Percentiles rank a stretch among this genome's conserved stretches.
phyloP scores from a whole-genome alignment of 352 stramenopile species.

The Pythium aristosporum region DNA sequence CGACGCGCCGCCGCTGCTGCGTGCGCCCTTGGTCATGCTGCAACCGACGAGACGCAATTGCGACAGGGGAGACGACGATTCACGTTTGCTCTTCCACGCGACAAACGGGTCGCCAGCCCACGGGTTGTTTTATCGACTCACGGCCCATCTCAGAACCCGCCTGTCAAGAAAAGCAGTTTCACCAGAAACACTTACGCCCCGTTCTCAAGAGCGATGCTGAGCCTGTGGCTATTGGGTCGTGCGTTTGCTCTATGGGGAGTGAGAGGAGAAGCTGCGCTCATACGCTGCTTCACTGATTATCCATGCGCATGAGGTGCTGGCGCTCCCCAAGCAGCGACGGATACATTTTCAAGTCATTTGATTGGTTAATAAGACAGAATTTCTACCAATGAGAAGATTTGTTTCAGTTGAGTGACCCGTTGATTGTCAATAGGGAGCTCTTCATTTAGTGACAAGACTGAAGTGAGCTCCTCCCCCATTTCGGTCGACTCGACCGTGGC shows the following conservation, averaged over 20 bases:
- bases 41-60: conserved; percentile 9
- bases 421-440: background rate
- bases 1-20: conserved; percentile 2
- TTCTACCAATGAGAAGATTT: background rate
- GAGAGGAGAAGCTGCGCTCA: too few species aligned
- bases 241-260: too few species aligned
- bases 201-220: too few species aligned
- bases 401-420: background rate
- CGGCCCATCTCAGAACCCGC: conserved; percentile 4
- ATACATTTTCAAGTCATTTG: background rate
- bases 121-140: background rate
- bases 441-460: background rate
- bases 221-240: too few species aligned
- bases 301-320: background rate
- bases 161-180: background rate
- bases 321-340: background rate
- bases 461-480: background rate
- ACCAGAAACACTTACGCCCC: background rate
- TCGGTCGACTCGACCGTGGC: background rate
- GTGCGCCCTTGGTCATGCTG: conserved; percentile 18
- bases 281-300: background rate
- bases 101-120: conserved; percentile 1
- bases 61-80: conserved; percentile 8
- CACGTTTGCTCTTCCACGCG: conserved; percentile 9
- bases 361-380: background rate